A percentile compares a stretch with the other conserved stretches of the same genome.
phyloP scores from a whole-genome alignment of 1,139 yeast genomes.

The Pichia sp. region DNA sequence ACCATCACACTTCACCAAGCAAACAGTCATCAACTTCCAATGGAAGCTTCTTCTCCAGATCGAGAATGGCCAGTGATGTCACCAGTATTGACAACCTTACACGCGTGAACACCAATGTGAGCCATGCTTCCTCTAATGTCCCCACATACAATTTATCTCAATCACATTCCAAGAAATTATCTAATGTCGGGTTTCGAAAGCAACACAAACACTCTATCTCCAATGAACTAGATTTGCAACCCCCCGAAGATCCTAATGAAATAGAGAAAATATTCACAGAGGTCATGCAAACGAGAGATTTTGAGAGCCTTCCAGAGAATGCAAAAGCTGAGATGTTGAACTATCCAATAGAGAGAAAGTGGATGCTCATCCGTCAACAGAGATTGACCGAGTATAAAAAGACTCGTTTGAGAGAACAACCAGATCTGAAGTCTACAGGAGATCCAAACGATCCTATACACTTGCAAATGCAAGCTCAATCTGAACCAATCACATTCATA shows the following conservation, averaged over 20 bases:
- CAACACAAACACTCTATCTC: slow-evolving; percentile 28
- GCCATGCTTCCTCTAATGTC: slow-evolving; percentile 12
- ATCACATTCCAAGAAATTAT: slow-evolving; percentile 23
- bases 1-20: not conserved
- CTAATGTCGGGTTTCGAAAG: slow-evolving; percentile 19
- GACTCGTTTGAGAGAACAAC: slow-evolving; percentile 33
- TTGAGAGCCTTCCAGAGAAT: slow-evolving; percentile 66
- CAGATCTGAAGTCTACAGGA: slow-evolving; percentile 10
- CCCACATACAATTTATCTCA: slow-evolving; percentile 24
- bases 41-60: slow-evolving; percentile 6
- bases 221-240: slow-evolving; percentile 39
- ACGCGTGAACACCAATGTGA: slow-evolving; percentile 21
- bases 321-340: slow-evolving; percentile 75
- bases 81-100: slow-evolving; percentile 13
- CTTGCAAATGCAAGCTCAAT: slow-evolving; percentile 11
- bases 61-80: slow-evolving; percentile 8
- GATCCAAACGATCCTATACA: slow-evolving; percentile 11
- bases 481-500: slow-evolving; percentile 43
- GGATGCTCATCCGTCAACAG: slow-evolving; percentile 90
- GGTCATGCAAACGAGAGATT: slow-evolving; percentile 76
- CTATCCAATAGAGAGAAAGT: slow-evolving; percentile 73
- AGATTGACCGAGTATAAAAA: slow-evolving; percentile 68
- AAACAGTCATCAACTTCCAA: slow-evolving; percentile 1
- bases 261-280: slow-evolving; percentile 61
- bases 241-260: slow-evolving; percentile 52